Evolutionary conservation across 2,329 filamentous ascomycete species (phyloP), one percentile per base, ranked within the genome.

Genomic region (Aspergillus japonicus): DNA sequence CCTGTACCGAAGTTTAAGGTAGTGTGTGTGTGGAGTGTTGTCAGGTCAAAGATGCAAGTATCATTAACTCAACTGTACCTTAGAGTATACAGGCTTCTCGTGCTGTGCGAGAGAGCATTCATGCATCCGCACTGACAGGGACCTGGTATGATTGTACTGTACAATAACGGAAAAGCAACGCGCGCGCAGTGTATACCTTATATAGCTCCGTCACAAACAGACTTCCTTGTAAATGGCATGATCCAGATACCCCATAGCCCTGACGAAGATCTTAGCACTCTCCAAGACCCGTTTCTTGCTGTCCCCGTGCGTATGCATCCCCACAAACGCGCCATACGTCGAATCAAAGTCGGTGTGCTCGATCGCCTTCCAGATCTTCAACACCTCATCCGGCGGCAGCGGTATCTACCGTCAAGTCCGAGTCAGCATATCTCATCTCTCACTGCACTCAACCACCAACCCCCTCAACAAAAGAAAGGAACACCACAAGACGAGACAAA

Each of bases 231-330:
- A 68, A 57, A 75, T 72, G 50, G 68, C 67, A 67, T 75, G 73
- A 50, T 71, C 69, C 19, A 56, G 53, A 63, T 73, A 71, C 16
- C 74, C 73, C 72, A 75, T 75, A 4, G 69, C 78, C 64, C 71
- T 78, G 2, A 88, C 79, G 69, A 92, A 89, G 21, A 91, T 89
- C 78, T 91, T 85, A 82, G 91, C 91, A 71, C 90, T 93, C 61
- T 91, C 85, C 69, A 92, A 68, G 26, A 94, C 82, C 63, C 89
- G 83, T 60, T 72, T 70, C 78, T 89, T 92, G 56, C 91, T 78
- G 63, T 81, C 76, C 5, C 68, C 75, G 59, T 81, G 77, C 2
- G 92, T 85, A 66, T 92, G 88, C 68, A 82, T 81, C 0, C 84
- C 85, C 2, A 80, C 67, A 63, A 93, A 91, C 0, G 85, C 85